A percentile compares a stretch with the other conserved stretches of the same genome.
Conservation (phyloP, 163 green algal genomes). For the Scenedesmus sp. region DNA sequence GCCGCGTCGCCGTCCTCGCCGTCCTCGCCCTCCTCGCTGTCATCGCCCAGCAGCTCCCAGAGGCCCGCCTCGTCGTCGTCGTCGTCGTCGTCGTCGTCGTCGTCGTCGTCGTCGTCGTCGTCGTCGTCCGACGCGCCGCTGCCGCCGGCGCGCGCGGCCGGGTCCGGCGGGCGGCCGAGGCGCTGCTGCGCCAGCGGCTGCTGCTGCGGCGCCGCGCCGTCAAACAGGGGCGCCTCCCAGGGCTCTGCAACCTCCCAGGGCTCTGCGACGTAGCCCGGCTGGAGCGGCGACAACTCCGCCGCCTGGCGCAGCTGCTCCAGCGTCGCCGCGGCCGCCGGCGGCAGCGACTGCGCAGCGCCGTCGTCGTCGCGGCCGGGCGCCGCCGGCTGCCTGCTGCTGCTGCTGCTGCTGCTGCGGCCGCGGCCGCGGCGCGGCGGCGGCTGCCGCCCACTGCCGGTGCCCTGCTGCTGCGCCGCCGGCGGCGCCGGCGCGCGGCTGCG, state of each 20-base stretch:
- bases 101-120: neutral
- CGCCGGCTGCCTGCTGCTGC: conserved; percentile 5
- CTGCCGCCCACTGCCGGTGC: too few species aligned
- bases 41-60: neutral
- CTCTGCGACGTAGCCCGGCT: conserved; percentile 20
- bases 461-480: too few species aligned
- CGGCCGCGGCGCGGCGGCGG: too few species aligned
- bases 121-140: neutral
- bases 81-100: neutral
- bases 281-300: neutral
- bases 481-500: too few species aligned
- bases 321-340: neutral
- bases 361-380: too few species aligned
- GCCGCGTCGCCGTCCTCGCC: too few species aligned
- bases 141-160: neutral
- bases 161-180: too few species aligned
- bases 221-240: neutral
- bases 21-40: neutral
- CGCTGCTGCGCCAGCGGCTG: neutral
- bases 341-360: neutral
- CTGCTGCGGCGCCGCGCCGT: conserved; percentile 11
- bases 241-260: conserved; percentile 25
- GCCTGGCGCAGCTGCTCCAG: conserved; percentile 8
- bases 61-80: neutral
- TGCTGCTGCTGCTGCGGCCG: neutral